Conservation (phyloP, 257 asterid genomes). For the Cordia subcordata region DNA sequence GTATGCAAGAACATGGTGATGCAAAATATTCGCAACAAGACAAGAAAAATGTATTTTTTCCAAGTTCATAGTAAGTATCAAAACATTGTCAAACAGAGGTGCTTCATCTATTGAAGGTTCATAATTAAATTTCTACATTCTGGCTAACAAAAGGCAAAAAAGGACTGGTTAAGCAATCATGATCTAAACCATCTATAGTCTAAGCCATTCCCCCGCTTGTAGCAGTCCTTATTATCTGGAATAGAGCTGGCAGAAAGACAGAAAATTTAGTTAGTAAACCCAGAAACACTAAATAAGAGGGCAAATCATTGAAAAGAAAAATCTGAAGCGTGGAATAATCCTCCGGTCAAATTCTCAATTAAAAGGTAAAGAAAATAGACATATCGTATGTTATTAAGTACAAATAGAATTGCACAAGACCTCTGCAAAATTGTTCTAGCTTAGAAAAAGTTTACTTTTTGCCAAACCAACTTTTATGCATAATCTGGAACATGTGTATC, state of each 20-base stretch:
- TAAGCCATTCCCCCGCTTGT: slow-evolving; percentile 84
- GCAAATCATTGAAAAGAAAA: too few species aligned
- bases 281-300: too few species aligned
- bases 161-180: slow-evolving; percentile 3
- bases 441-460: too few species aligned
- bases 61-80: not conserved
- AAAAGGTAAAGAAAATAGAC: too few species aligned
- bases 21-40: not conserved
- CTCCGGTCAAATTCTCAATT: too few species aligned
- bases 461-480: too few species aligned
- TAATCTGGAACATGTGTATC: too few species aligned
- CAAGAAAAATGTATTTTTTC: not conserved
- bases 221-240: slow-evolving; percentile 94
- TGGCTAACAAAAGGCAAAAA: slow-evolving; percentile 15
- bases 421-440: too few species aligned
- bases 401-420: too few species aligned
- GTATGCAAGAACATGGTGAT: not conserved
- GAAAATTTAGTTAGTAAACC: not conserved
- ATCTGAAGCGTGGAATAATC: too few species aligned
- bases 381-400: too few species aligned
- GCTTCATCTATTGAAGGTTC: slow-evolving; percentile 6
- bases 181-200: slow-evolving; percentile 6
- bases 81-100: not conserved
- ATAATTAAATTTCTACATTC: slow-evolving; percentile 16
- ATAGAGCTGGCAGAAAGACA: slow-evolving; percentile 48